These are phyloP conservation scores for Rhododendron vialii DNA, from an alignment of 148 eudicot species.

Conservation along the genomic window DNA sequence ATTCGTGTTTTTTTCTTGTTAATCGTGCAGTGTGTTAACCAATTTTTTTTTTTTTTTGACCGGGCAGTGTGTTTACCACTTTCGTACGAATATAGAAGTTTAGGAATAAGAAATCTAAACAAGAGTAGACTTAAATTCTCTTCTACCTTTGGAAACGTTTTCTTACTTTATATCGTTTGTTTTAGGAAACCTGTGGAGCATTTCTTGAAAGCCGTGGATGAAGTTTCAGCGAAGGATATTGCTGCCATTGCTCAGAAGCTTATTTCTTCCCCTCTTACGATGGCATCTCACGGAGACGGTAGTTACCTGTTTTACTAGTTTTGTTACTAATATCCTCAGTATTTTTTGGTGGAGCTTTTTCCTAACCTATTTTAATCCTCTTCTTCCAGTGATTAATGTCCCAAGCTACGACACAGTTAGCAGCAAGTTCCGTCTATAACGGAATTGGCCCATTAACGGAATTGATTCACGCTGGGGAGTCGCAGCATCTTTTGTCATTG, in stretches of 20 bases:
- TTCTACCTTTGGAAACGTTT: not conserved
- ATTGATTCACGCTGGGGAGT: not conserved
- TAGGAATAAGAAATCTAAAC: not conserved
- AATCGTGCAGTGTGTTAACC: not conserved
- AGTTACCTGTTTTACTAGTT: constrained; percentile 9
- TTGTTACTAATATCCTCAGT: not conserved
- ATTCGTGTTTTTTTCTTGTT: not conserved
- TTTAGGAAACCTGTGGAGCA: constrained; percentile 75
- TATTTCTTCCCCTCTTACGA: constrained; percentile 77
- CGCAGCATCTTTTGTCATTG: not conserved
- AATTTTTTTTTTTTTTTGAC: not conserved
- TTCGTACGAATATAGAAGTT: no score
- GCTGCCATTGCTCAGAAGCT: constrained; percentile 53
- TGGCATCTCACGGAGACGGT: constrained; percentile 93
- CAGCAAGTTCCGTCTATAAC: constrained; percentile 39
- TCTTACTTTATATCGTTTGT: not conserved
- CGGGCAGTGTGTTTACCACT: not conserved
- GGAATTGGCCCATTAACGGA: constrained; percentile 24
- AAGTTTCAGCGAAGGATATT: constrained; percentile 59
- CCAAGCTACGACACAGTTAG: constrained; percentile 67
- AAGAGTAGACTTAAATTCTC: not conserved
- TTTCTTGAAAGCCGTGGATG: constrained; percentile 64
- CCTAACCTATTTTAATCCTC: constrained; percentile 3
- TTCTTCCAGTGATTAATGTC: constrained; percentile 50
- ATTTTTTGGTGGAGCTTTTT: not conserved